These are phyloP conservation scores for Pseudocercospora fuligena DNA, from an alignment of 2,329 filamentous ascomycete species.

Conservation along the genomic window DNA sequence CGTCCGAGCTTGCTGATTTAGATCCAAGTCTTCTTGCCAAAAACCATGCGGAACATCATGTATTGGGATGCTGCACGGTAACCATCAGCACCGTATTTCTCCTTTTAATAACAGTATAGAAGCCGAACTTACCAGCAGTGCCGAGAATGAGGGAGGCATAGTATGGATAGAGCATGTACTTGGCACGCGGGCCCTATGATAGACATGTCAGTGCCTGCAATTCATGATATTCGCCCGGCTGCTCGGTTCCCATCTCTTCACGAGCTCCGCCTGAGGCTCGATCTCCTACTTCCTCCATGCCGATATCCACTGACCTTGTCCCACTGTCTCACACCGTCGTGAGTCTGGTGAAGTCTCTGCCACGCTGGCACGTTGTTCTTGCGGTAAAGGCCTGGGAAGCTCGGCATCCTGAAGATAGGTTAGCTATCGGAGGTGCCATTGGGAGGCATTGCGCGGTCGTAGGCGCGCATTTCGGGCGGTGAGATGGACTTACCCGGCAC, in stretches of 20 bases:
- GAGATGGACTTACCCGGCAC: constrained; percentile 14
- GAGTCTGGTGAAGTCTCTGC: constrained; percentile 76
- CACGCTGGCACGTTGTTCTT: constrained; percentile 76
- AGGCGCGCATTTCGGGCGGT: background rate
- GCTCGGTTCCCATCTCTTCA: background rate
- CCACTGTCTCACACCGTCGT: constrained; percentile 75
- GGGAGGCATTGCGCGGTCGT: constrained; percentile 12
- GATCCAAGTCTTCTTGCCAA: constrained; percentile 80
- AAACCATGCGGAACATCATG: constrained; percentile 73
- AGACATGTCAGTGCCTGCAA: constrained; percentile 24
- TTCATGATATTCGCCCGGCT: constrained; percentile 1
- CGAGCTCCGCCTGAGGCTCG: constrained; percentile 7
- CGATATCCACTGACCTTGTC: constrained; percentile 67
- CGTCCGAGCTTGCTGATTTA: constrained; percentile 8
- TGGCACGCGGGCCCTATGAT: constrained; percentile 67
- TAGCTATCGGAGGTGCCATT: constrained; percentile 6
- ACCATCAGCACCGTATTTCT: constrained; percentile 7
- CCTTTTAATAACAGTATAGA: background rate
- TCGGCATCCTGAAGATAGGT: constrained; percentile 21
- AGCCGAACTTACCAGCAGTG: constrained; percentile 59
- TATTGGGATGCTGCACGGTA: constrained; percentile 59
- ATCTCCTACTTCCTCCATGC: background rate
- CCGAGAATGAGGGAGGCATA: constrained; percentile 53
- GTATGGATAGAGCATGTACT: constrained; percentile 70
- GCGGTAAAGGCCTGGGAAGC: constrained; percentile 62